Evolutionary conservation across 306 rosid genomes (phyloP), one percentile per base, ranked within the genome.

Genomic region (Vigna reflexopilosa): DNA sequence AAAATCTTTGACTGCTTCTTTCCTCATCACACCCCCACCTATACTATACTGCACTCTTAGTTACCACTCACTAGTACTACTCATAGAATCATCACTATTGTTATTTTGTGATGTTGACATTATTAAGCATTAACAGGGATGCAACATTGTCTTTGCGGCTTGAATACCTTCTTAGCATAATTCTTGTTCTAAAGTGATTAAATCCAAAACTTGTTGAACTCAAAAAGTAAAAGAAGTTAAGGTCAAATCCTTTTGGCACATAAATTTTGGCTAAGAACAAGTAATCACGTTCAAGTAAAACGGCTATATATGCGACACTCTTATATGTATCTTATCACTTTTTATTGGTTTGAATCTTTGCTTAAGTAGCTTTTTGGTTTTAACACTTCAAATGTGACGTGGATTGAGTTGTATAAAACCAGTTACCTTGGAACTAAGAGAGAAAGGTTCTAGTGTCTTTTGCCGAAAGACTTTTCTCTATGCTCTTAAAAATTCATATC

Each of bases 1-100:
- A 83, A 87, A 86, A 92, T 90, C 96, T 88, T 90, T 94, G 98
- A 94, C 98, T 80, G 91, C 44, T 76, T 55, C 79, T 76, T 79
- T 83, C 76, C 76, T 59, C 79, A 59, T 44, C 87, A 62, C 67
- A 20, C 40, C 13, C 50, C 50, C 50, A 45, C 14, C 9, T 45
- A 45, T 12, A 45, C 5, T 45, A 12, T 12, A 44, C 15, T 2
- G 4, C 16, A 5, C 49, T 2, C 49, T 44, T 44, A 11, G 4
- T 44, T 44, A 44, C 34, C 1, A 30, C 14, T 44, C 3, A 40
- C 10, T 7, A 1, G 9, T 38, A 40, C 11, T 42, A 36, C 42
- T 36, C 42, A 36, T 1, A 36, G 2, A 9, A 42, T 40, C 2
- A 9, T 42, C 0, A 1, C 3, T 9, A 45, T 12, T 11, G 0